phyloP scores from a whole-genome alignment of 805 yeast species.

The Starmerella stellata region DNA sequence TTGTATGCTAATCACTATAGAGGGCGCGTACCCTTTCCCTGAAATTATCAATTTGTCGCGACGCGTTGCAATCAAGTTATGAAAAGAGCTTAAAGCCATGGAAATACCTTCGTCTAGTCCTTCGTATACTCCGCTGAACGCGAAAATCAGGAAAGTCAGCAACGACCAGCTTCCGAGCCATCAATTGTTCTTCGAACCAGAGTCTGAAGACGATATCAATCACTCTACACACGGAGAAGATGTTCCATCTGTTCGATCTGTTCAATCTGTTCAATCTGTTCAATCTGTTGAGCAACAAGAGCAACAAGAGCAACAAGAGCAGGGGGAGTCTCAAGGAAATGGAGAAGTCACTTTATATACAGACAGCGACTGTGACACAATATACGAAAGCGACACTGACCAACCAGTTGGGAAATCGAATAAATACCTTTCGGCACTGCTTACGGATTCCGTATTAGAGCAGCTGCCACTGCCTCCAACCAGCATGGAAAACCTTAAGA shows the following conservation, averaged over 20 bases:
- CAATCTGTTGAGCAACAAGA: too few species aligned
- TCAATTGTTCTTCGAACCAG: neutral
- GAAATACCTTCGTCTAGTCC: constrained; percentile 20
- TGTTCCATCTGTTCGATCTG: too few species aligned
- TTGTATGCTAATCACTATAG: too few species aligned
- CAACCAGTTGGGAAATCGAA: constrained; percentile 5
- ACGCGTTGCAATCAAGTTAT: too few species aligned
- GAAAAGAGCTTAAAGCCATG: too few species aligned
- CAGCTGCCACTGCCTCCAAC: constrained; percentile 19
- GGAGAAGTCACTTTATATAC: constrained; percentile 1
- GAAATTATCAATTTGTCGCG: too few species aligned
- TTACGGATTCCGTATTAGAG: constrained; percentile 20
- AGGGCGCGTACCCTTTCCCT: too few species aligned
- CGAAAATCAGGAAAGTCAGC: neutral
- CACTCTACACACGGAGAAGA: neutral
- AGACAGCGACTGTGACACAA: constrained; percentile 8
- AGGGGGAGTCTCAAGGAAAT: too few species aligned
- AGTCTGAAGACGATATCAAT: neutral
- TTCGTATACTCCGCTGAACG: constrained; percentile 15
- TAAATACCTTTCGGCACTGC: constrained; percentile 13
- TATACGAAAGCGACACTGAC: constrained; percentile 7
- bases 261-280: too few species aligned
- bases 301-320: too few species aligned
- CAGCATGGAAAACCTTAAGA: neutral
- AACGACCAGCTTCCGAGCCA: neutral